Base-by-base conservation (phyloP, 2,329 filamentous ascomycete genomes). In the Ilyonectria destructans region DNA sequence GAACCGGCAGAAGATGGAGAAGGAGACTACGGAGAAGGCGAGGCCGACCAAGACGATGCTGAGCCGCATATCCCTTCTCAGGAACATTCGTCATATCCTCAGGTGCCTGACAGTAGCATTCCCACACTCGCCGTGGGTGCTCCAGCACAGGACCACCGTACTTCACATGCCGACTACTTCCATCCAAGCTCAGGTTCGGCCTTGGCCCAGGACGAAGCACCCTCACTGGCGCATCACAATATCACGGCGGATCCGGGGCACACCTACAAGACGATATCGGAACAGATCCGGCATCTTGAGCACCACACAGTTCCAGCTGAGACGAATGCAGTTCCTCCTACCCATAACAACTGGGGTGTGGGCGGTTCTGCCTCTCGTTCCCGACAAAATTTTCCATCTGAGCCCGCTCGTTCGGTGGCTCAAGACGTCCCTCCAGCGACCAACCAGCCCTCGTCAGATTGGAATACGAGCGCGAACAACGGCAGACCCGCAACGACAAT, bases 61-160 rank as follows among this genome's bases (percentile, higher is more conserved):
- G 23, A 48, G 13, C 62, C 62, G 45, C 40, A 46, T 6, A 51
- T 52, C 10, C 19, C 23, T 21, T 7, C 49, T 3, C 45, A 43
- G 2, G 64, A 73, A 40, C 75, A 76, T 56, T 74, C 76, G 15
- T 56, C 68, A 1, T 77, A 79, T 62, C 69, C 77, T 48, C 76
- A 77, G 51, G 74, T 75, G 70, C 77, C 80, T 4, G 75, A 76
- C 26, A 67, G 71, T 7, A 77, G 78, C 55, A 73, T 75, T 65
- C 62, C 78, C n/a, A 73, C 76, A 17, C 64, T 70, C 3, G 73
- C 67, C 26, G 68, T 69, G 4, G 72, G 75, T 26, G 51, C 69
- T n/a, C 49, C 72, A 13, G n/a, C 60, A 17, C 74, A 71, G 17
- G 70, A 76, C 35, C 68, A 64, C 13, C 68, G 71, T 23, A 49